phyloP scores from a whole-genome alignment of 2,329 filamentous ascomycete species.

The Colletotrichum paranaense region DNA sequence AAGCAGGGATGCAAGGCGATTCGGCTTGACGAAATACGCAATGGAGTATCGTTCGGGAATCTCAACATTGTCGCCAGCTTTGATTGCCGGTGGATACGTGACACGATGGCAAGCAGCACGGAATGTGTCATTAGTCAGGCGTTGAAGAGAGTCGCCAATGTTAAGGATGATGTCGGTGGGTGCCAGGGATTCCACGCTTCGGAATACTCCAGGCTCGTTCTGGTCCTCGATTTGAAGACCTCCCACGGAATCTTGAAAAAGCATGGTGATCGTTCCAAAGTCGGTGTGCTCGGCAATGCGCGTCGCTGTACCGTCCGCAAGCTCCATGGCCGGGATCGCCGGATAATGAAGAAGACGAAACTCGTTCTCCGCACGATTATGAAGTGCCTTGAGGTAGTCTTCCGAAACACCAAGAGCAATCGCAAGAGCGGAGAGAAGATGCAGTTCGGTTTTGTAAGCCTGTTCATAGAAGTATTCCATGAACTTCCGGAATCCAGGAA shows the following conservation, averaged over 20 bases:
- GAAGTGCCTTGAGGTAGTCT: constrained; percentile 21
- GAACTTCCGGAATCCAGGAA: constrained; percentile 50
- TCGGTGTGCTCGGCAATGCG: constrained; percentile 47
- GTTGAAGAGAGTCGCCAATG: constrained; percentile 52
- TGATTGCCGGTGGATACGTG: constrained; percentile 40
- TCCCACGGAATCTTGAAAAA: constrained; percentile 44
- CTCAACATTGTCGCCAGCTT: constrained; percentile 35
- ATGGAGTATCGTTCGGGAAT: constrained; percentile 44
- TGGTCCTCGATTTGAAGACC: constrained; percentile 45
- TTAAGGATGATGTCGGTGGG: constrained; percentile 50
- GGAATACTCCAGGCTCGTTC: constrained; percentile 39
- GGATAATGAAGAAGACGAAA: constrained; percentile 37
- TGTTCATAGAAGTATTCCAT: constrained; percentile 45
- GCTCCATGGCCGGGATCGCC: constrained; percentile 51
- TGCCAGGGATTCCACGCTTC: constrained; percentile 39
- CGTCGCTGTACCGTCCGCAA: constrained; percentile 38
- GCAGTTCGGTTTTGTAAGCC: constrained; percentile 42
- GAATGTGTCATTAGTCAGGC: constrained; percentile 49
- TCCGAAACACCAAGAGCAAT: constrained; percentile 46
- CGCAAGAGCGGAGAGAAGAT: constrained; percentile 45
- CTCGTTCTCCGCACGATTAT: constrained; percentile 33
- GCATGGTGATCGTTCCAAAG: constrained; percentile 47
- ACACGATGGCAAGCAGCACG: constrained; percentile 49
- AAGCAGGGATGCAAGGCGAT: constrained; percentile 43
- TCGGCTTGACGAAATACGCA: constrained; percentile 45